Evolutionary conservation across 176 grass and related monocot species (phyloP).

Genomic region (Avena atlantica): DNA sequence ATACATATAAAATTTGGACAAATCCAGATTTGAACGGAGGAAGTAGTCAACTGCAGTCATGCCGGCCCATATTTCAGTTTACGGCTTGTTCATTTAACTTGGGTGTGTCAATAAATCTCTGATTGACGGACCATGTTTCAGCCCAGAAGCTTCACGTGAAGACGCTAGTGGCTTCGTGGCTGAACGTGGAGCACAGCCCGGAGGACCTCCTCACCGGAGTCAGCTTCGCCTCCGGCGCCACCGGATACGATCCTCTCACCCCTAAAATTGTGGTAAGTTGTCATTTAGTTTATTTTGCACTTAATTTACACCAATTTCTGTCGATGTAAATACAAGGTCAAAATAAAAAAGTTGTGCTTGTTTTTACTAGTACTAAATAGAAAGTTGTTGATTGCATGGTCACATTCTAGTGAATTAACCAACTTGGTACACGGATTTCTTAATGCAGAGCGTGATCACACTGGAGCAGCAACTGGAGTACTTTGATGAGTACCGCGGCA

Average conservation of each 20-base stretch:
- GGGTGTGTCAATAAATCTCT: background rate
- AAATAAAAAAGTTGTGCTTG: no score
- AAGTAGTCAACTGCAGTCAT: background rate
- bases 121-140: constrained; percentile 31
- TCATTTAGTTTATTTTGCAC: background rate
- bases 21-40: background rate
- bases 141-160: constrained; percentile 62
- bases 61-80: background rate
- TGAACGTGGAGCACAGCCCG: constrained; percentile 48
- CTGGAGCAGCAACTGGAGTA: constrained; percentile 62
- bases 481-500: constrained; percentile 69
- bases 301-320: background rate
- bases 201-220: constrained; percentile 78
- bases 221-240: constrained; percentile 86
- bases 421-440: background rate
- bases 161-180: constrained; percentile 57
- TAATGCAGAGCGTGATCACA: constrained; percentile 61
- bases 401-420: background rate
- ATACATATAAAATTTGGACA: background rate
- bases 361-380: no score
- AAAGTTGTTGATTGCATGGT: no score
- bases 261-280: constrained; percentile 54
- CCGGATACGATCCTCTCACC: constrained; percentile 81
- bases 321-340: background rate
- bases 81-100: background rate